Percentiles rank a stretch among this genome's conserved stretches.
Evolutionary conservation across 768 basidiomycete genomes (phyloP).

Genomic region (Lactarius hengduanensis): DNA sequence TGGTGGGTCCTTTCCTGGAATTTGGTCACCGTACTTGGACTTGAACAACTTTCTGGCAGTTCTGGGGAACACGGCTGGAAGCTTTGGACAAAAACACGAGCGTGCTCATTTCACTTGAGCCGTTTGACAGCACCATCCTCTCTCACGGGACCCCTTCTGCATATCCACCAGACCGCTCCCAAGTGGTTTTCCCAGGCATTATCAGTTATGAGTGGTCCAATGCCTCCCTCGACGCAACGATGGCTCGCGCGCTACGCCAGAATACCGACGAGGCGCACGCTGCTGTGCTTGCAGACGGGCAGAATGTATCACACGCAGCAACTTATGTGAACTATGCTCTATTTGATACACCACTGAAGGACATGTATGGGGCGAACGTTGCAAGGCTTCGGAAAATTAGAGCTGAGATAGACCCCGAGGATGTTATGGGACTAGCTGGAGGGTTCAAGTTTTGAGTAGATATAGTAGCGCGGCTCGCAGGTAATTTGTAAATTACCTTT

Average conservation of each 20-base stretch:
- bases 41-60: not conserved
- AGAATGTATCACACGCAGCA: conserved; percentile 19
- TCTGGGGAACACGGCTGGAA: conserved; percentile 2
- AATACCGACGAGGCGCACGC: not conserved
- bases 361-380: conserved; percentile 28
- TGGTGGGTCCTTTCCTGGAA: not conserved
- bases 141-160: conserved; percentile 19
- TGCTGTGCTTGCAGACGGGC: conserved; percentile 28
- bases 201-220: not conserved
- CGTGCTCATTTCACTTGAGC: conserved; percentile 1
- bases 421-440: conserved; percentile 31
- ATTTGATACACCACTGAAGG: conserved; percentile 20
- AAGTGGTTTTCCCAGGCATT: conserved; percentile 3
- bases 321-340: conserved; percentile 29
- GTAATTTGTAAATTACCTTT: not conserved
- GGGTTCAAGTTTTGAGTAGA: conserved; percentile 26
- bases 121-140: conserved; percentile 1
- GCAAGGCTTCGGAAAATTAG: conserved; percentile 16
- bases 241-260: conserved; percentile 41
- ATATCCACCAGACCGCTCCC: conserved; percentile 22
- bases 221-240: conserved; percentile 39
- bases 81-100: conserved; percentile 3
- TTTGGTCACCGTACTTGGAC: not conserved
- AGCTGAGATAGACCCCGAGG: conserved; percentile 24
- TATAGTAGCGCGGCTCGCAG: not conserved